Evolutionary conservation across 805 yeast species (phyloP).

Genomic region (Myxozyma udenii): DNA sequence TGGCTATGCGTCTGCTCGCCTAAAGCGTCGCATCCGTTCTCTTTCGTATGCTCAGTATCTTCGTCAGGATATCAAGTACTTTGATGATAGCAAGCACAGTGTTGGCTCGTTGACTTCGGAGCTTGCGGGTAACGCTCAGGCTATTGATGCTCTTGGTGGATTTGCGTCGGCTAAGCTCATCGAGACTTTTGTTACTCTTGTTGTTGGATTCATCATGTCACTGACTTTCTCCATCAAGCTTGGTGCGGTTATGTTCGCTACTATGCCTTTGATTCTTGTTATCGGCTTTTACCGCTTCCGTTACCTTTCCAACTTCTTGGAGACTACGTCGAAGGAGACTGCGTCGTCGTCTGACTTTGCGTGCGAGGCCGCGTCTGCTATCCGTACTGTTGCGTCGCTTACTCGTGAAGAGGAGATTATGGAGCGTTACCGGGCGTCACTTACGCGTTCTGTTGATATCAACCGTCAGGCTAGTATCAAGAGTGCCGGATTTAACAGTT

Average conservation of each 20-base stretch:
- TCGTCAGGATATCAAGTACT: conserved; percentile 36
- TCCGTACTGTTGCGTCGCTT: conserved; percentile 43
- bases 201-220: conserved; percentile 42
- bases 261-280: conserved; percentile 39
- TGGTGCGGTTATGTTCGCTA: conserved; percentile 43
- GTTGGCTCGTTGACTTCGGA: conserved; percentile 33
- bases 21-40: conserved; percentile 32
- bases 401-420: conserved; percentile 45
- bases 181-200: conserved; percentile 39
- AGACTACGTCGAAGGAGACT: conserved; percentile 40
- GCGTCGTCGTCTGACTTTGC: conserved; percentile 43
- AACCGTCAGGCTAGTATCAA: conserved; percentile 35
- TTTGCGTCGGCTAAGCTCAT: conserved; percentile 34
- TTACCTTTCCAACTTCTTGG: conserved; percentile 37
- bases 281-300: conserved; percentile 42
- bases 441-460: conserved; percentile 31
- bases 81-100: conserved; percentile 32
- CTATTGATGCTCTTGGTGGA: conserved; percentile 35
- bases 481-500: conserved; percentile 39
- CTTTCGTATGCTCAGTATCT: conserved; percentile 30
- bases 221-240: conserved; percentile 43
- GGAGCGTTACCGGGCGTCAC: conserved; percentile 33
- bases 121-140: conserved; percentile 34
- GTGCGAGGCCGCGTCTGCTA: conserved; percentile 42
- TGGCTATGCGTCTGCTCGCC: conserved; percentile 27